These are phyloP conservation scores for Suaeda aralocaspica DNA, from an alignment of 148 eudicot species.

Conservation along the genomic window DNA sequence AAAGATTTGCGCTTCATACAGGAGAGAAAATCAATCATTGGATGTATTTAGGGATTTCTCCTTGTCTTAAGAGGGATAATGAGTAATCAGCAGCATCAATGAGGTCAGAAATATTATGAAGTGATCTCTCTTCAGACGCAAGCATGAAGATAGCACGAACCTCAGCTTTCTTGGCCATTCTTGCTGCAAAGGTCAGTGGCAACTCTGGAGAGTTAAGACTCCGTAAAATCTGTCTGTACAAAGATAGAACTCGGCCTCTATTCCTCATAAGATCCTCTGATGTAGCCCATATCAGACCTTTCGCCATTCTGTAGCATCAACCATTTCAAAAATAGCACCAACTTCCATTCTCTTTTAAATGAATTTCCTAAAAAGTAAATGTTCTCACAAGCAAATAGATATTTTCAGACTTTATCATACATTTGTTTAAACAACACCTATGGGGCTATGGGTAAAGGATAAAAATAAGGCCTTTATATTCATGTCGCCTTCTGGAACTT, in stretches of 20 bases:
- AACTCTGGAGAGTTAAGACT: conserved; percentile 61
- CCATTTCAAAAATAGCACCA: conserved; percentile 1
- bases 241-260: conserved; percentile 49
- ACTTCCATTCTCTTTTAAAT: not conserved
- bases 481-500: no score
- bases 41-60: conserved; percentile 64
- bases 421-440: no score
- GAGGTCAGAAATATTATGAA: conserved; percentile 65
- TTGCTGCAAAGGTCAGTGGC: conserved; percentile 57
- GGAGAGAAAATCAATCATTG: conserved; percentile 29
- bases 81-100: conserved; percentile 67
- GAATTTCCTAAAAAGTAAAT: no score
- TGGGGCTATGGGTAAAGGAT: not conserved
- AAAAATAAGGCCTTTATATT: not conserved
- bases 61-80: conserved; percentile 57
- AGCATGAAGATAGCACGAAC: conserved; percentile 62
- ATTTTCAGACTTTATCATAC: no score
- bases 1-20: not conserved
- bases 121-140: conserved; percentile 61
- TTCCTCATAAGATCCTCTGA: conserved; percentile 64
- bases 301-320: conserved; percentile 39
- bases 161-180: conserved; percentile 69
- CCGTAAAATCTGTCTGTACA: conserved; percentile 56
- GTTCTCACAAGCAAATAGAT: no score
- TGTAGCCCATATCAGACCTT: conserved; percentile 71